Conservation (phyloP, 2,329 filamentous ascomycete genomes). For the Fusarium sp. region DNA sequence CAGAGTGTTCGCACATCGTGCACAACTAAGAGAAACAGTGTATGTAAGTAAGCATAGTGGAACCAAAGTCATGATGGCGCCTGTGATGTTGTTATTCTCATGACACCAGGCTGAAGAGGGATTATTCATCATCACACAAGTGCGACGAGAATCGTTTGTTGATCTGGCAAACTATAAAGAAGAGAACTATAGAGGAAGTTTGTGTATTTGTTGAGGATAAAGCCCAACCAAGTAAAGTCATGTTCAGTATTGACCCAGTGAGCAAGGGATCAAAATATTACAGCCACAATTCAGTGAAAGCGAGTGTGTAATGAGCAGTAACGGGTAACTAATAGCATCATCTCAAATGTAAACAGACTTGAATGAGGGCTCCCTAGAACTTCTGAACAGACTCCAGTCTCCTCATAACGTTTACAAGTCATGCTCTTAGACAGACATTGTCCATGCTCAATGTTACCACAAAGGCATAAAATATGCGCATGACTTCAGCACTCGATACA, state of each 20-base stretch:
- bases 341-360: neutral
- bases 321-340: neutral
- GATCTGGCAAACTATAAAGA: neutral
- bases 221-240: neutral
- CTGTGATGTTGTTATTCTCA: conserved; percentile 3
- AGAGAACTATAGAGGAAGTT: neutral
- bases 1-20: conserved; percentile 11
- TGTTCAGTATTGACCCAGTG: neutral
- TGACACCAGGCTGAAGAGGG: neutral
- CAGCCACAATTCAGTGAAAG: neutral
- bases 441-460: neutral
- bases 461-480: neutral
- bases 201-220: neutral
- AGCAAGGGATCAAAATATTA: neutral
- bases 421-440: neutral
- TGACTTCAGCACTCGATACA: neutral
- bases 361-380: neutral
- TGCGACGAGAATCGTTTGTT: neutral
- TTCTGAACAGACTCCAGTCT: neutral
- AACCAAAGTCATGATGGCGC: conserved; percentile 26
- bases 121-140: neutral
- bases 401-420: neutral
- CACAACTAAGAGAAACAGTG: conserved; percentile 11
- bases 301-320: neutral
- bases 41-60: conserved; percentile 24